Evolutionary conservation across 139 green algal species (phyloP), one percentile per base, ranked within the genome.

Genomic region (Chlamydomonas incerta): DNA sequence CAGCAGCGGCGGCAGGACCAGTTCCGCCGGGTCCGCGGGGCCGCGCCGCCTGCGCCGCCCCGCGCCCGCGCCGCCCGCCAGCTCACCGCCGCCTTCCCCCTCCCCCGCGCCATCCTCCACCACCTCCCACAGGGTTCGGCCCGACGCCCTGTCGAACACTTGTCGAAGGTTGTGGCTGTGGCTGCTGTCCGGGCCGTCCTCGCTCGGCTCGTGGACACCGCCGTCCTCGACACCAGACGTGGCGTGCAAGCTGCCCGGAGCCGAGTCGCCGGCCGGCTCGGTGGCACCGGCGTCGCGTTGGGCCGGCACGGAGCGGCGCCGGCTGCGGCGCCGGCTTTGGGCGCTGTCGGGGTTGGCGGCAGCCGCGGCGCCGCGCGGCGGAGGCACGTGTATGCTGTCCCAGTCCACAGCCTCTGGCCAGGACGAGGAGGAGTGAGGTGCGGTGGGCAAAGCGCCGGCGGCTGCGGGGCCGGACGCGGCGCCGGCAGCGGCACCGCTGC

Each of bases 341-440:
- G 2, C 2, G 24, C 26, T 14, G 62, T 10, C 26, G 3, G 26
- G 4, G n/a, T 26, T 6, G 14, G n/a, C 65, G 0, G 8, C 15
- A 23, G 65, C 65, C 14, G 20, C n/a, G 65, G 65, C 20, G 28
- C 26, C 2, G 5, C 1, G 20, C 2, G 75, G 75, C 24, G 62
- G 28, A 28, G 35, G 50, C 0, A 72, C 0, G 8, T 15, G 20
- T 13, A 83, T 33, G 29, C 28, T 13, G 35, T 60, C 37, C 75
- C 75, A 83, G 62, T 83, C 75, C 13, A 83, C 75, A 28, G 68
- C 26, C 6, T 66, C 60, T 3, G 75, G n/a, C 75, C 75, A 83
- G 24, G 75, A 24, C 9, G 55, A 62, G 55, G 18, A 50, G 41
- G 41, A 50, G 41, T 13, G 41, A 8, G 41, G 41, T 50, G 41